phyloP scores from a whole-genome alignment of 371 early-diverging fungal species.

The Saksenaea vasiformis region DNA sequence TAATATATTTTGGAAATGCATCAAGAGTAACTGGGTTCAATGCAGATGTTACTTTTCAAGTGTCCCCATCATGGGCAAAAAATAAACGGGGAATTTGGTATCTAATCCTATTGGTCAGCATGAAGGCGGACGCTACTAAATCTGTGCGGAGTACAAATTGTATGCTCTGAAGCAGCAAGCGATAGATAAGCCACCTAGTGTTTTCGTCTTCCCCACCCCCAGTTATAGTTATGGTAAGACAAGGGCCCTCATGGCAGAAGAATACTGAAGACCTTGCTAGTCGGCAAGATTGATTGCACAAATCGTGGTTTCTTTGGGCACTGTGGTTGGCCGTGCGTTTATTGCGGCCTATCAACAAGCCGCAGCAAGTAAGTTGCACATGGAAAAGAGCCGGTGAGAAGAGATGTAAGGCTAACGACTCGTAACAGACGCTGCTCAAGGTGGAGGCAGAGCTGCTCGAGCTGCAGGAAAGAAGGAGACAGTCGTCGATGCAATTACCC shows the following conservation, averaged over 20 bases:
- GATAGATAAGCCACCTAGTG: not conserved
- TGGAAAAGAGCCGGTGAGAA: not conserved
- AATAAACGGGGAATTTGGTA: too few species aligned
- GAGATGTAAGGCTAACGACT: not conserved
- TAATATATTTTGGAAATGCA: too few species aligned
- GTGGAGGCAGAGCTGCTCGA: slow-evolving; percentile 59
- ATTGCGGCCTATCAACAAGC: slow-evolving; percentile 94
- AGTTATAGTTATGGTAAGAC: slow-evolving; percentile 5
- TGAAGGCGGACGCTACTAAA: too few species aligned
- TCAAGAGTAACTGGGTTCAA: too few species aligned
- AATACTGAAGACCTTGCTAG: slow-evolving; percentile 43
- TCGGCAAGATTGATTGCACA: slow-evolving; percentile 81
- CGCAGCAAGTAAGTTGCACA: slow-evolving; percentile 76
- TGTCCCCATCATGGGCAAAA: too few species aligned
- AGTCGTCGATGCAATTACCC: slow-evolving; percentile 75
- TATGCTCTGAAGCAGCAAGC: not conserved
- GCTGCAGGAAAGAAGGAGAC: slow-evolving; percentile 48
- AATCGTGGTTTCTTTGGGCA: slow-evolving; percentile 81
- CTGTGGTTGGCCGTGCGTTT: slow-evolving; percentile 91
- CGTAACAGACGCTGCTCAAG: slow-evolving; percentile 60
- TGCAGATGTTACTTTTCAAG: too few species aligned
- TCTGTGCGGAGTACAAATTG: not conserved
- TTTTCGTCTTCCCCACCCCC: not conserved
- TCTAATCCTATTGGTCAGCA: too few species aligned
- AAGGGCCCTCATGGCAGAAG: not conserved